phyloP scores from a whole-genome alignment of 2,329 filamentous ascomycete genomes.

The Trichoderma oligosporum region DNA sequence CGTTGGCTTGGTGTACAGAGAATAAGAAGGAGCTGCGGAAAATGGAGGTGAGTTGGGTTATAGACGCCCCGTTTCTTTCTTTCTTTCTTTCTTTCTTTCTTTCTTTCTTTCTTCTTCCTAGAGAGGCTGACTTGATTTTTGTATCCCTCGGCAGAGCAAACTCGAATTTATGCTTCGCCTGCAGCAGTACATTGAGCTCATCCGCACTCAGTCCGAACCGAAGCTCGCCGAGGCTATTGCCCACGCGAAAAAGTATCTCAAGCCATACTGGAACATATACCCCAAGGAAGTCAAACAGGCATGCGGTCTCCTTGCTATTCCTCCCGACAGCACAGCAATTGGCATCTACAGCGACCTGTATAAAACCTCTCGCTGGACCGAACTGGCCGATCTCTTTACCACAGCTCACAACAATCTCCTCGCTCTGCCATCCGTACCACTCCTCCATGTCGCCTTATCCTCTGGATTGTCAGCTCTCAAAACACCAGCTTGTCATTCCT shows the following conservation, averaged over 20 bases:
- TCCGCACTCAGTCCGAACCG: constrained; percentile 60
- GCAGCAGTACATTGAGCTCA: constrained; percentile 92
- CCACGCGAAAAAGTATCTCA: constrained; percentile 79
- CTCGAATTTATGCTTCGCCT: constrained; percentile 90
- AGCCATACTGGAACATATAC: constrained; percentile 65
- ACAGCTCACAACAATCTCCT: constrained; percentile 83
- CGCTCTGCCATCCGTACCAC: constrained; percentile 73
- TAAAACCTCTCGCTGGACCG: constrained; percentile 65
- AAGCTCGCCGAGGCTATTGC: constrained; percentile 72
- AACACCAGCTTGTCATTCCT: constrained; percentile 85
- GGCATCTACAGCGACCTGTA: constrained; percentile 59
- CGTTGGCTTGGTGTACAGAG: constrained; percentile 84
- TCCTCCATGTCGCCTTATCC: constrained; percentile 85
- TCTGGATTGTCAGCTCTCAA: constrained; percentile 93
- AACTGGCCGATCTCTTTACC: constrained; percentile 76
- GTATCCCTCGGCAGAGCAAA: constrained; percentile 64
- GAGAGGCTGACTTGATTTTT: too few relatives aligned
- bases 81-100: constrained; percentile 5
- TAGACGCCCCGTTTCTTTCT: too few relatives aligned
- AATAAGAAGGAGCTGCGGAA: constrained; percentile 91
- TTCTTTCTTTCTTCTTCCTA: constrained; percentile 6
- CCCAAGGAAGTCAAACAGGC: constrained; percentile 66
- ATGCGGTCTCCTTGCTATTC: constrained; percentile 75
- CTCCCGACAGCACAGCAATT: constrained; percentile 46
- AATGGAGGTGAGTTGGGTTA: constrained; percentile 58